These are phyloP conservation scores for Rhamnella rubrinervis DNA, from an alignment of 331 rosid species.

Conservation along the genomic window DNA sequence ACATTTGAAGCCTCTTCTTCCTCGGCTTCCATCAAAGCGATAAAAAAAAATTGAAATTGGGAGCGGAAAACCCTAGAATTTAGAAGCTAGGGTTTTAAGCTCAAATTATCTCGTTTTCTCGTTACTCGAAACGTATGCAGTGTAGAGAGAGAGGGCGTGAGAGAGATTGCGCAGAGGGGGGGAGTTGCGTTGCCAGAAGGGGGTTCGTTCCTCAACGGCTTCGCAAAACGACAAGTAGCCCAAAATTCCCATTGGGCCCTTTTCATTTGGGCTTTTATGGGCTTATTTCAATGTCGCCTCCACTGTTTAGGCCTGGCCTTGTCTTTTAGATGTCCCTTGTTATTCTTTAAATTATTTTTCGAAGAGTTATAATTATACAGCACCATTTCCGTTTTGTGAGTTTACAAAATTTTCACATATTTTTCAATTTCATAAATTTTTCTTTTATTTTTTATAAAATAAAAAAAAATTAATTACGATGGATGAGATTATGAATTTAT, in stretches of 20 bases:
- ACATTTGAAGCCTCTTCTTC: slow-evolving; percentile 34
- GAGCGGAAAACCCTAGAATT: slow-evolving; percentile 23
- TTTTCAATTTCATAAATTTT: no score
- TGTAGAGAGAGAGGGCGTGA: background rate
- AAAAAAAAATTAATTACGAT: no score
- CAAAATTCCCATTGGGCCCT: background rate
- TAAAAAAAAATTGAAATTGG: background rate
- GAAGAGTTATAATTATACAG: no score
- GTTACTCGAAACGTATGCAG: slow-evolving; percentile 2
- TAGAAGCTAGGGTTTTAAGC: slow-evolving; percentile 34
- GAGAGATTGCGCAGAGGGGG: background rate
- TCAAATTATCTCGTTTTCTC: slow-evolving; percentile 1
- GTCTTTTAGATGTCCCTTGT: no score
- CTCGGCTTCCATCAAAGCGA: slow-evolving; percentile 34
- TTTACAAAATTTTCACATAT: no score
- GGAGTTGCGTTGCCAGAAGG: background rate
- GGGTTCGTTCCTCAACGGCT: background rate
- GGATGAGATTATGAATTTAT: no score
- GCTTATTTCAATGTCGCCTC: no score
- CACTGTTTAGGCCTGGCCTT: no score
- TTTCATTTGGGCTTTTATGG: background rate
- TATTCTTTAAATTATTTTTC: no score
- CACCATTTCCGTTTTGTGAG: no score
- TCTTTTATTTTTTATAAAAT: no score
- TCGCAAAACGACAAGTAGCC: background rate